Evolutionary conservation across 2,329 filamentous ascomycete genomes (phyloP).

Genomic region (Alternaria atra): DNA sequence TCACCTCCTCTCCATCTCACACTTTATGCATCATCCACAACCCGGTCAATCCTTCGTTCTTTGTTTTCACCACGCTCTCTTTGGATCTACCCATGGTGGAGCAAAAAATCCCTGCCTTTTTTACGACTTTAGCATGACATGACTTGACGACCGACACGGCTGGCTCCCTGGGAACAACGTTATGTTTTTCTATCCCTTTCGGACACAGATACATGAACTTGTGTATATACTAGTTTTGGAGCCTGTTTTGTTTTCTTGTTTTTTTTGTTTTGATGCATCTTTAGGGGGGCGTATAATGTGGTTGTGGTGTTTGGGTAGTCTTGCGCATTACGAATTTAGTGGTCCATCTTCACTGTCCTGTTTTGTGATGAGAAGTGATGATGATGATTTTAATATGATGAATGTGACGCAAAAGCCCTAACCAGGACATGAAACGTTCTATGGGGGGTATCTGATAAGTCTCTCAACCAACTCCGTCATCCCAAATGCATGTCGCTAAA

Average conservation of each 20-base stretch:
- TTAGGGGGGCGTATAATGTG: neutral
- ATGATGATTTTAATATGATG: neutral
- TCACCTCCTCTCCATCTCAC: slow-evolving; percentile 1
- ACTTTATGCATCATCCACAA: neutral
- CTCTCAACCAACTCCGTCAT: neutral
- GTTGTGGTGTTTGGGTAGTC: neutral
- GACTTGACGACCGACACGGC: slow-evolving; percentile 11
- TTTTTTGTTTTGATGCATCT: neutral
- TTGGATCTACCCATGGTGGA: neutral
- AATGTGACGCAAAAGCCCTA: neutral
- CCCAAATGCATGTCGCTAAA: slow-evolving; percentile 1
- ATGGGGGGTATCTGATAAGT: neutral
- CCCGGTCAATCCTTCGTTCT: neutral
- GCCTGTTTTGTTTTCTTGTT: neutral
- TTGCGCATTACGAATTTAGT: neutral
- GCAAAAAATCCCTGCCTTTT: neutral
- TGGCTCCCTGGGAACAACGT: neutral
- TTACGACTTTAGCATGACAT: slow-evolving; percentile 15
- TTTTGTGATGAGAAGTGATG: neutral
- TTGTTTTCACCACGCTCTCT: neutral
- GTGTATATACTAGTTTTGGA: slow-evolving; percentile 3
- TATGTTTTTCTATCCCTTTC: neutral
- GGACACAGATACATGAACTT: slow-evolving; percentile 1
- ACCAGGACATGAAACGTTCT: neutral
- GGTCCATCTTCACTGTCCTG: neutral